phyloP scores from a whole-genome alignment of 805 yeast genomes.

The Maudiozyma bulderi region DNA sequence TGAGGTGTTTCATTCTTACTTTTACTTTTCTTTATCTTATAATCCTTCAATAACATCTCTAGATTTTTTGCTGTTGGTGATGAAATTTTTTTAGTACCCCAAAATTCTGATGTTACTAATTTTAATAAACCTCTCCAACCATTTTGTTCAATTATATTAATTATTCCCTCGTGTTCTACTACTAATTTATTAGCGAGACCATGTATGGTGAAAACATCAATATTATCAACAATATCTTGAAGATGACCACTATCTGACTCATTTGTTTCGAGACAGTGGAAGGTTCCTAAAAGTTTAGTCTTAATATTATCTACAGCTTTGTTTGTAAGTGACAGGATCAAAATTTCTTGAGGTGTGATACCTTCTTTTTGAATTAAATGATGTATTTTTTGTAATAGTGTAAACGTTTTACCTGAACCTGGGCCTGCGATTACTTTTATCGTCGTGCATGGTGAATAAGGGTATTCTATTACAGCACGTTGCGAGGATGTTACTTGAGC shows the following conservation, averaged over 20 bases:
- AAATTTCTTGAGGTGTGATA: constrained; percentile 42
- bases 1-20: constrained; percentile 1
- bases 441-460: constrained; percentile 32
- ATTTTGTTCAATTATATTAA: constrained; percentile 43
- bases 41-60: constrained; percentile 14
- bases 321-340: constrained; percentile 61
- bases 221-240: constrained; percentile 13
- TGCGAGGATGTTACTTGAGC: constrained; percentile 37
- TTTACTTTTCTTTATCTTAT: constrained; percentile 4
- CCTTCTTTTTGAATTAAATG: constrained; percentile 32
- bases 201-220: constrained; percentile 53
- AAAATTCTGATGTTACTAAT: constrained; percentile 21
- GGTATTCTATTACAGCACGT: constrained; percentile 34
- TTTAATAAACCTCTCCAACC: constrained; percentile 41
- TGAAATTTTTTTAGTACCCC: constrained; percentile 7
- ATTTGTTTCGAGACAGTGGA: constrained; percentile 30
- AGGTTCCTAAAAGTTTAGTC: constrained; percentile 20
- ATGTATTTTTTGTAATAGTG: constrained; percentile 45
- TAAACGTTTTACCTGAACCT: constrained; percentile 63
- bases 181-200: constrained; percentile 46
- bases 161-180: constrained; percentile 29
- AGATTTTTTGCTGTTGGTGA: constrained; percentile 9
- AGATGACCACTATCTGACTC: neutral
- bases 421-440: constrained; percentile 59
- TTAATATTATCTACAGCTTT: constrained; percentile 47